Percentiles rank a stretch among this genome's conserved stretches.
Evolutionary conservation across 2,329 filamentous ascomycete species (phyloP).

Genomic region (Diaporthe citri): DNA sequence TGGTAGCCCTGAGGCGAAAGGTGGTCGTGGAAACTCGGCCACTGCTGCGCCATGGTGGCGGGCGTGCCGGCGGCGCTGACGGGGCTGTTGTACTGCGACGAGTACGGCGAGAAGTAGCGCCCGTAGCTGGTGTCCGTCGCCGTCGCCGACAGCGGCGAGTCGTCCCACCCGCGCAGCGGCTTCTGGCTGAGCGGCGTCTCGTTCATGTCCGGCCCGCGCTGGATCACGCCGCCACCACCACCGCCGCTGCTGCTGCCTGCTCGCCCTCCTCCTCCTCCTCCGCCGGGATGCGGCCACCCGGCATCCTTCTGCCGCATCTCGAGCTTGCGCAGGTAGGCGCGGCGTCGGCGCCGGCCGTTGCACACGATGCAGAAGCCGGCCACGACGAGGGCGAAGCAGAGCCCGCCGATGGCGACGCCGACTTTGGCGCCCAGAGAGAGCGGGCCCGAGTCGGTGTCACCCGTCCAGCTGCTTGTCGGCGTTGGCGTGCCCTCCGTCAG

Average conservation of each 20-base stretch:
- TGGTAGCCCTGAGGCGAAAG: slow-evolving; percentile 34
- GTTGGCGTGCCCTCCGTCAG: slow-evolving; percentile 66
- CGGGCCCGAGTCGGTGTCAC: slow-evolving; percentile 59
- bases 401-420: slow-evolving; percentile 66
- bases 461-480: slow-evolving; percentile 52
- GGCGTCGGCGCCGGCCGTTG: slow-evolving; percentile 67
- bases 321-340: slow-evolving; percentile 63
- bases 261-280: slow-evolving; percentile 35
- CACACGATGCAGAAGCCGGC: slow-evolving; percentile 67
- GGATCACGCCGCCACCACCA: slow-evolving; percentile 38
- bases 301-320: slow-evolving; percentile 54
- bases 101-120: slow-evolving; percentile 71
- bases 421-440: slow-evolving; percentile 68
- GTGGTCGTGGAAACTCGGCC: slow-evolving; percentile 49
- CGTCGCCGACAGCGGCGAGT: slow-evolving; percentile 63
- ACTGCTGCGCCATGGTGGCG: slow-evolving; percentile 46
- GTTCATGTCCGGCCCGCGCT: slow-evolving; percentile 54
- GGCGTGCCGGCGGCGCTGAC: slow-evolving; percentile 58
- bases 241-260: background rate
- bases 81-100: slow-evolving; percentile 70
- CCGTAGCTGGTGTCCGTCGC: slow-evolving; percentile 42
- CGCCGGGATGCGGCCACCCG: slow-evolving; percentile 57
- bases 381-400: slow-evolving; percentile 61
- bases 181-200: slow-evolving; percentile 68
- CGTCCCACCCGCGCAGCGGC: slow-evolving; percentile 66